Base-by-base conservation (phyloP, 768 basidiomycete species). In the Pleurotus sapidus region DNA sequence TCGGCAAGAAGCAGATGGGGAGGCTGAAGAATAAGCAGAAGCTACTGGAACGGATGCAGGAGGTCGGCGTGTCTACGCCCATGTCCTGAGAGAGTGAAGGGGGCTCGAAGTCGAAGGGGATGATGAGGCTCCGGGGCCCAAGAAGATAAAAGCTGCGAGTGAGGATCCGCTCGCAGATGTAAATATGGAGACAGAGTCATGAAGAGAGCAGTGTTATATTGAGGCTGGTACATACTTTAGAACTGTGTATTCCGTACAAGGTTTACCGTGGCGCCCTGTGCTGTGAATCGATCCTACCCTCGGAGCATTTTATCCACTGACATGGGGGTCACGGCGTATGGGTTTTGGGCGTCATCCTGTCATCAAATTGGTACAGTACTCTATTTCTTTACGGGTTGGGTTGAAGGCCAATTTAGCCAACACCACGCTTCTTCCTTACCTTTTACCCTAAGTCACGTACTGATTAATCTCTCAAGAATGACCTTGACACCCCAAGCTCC, bases 401-500 rank as follows among this genome's bases (percentile, higher is more conserved):
- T 7, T 11, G 30, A 34, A 34, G 7, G 30, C 8, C 8, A 34
- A 34, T 34, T 11, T 34, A 2, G 30, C 9, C 8, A 34, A 11
- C 8, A 11, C 9, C 3, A 34, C 30, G 9, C 11, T 11, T 34
- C 30, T 9, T 34, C 30, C 11, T 11, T 1, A 34, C 8, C 8
- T 34, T 34, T 9, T 4, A 2, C 30, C 9, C 8, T 34, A 34
- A 34, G 8, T 34, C 30, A 34, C 9, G 11, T 34, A 8, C 40
- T n/a, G 15, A 39, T 18, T 24, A 53, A 25, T 25, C 15, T 53
- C 24, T 53, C 51, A 4, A 93, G 63, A 57, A 93, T 82, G 7
- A 80, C 78, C 65, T 87, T 89, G 56, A 96, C 84, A 46, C 93
- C 93, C 91, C 93, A 93, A 27, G 95, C 95, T 38, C 95, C 95